Conservation (phyloP, 1,284 basidiomycete species). For the Melampsora allii-populina region DNA sequence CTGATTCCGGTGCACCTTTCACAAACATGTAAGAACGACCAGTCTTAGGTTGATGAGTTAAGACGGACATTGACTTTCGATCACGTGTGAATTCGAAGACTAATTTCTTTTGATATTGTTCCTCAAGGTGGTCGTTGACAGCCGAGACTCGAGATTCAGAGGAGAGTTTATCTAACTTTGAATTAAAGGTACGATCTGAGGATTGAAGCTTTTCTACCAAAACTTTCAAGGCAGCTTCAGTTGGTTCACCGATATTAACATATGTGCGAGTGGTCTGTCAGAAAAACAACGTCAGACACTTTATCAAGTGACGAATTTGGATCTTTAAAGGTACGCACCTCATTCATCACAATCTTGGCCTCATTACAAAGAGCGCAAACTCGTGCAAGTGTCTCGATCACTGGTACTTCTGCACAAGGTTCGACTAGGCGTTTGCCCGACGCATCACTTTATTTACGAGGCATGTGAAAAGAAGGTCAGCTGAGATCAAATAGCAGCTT, state of each 20-base stretch:
- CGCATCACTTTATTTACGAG: constrained; percentile 3
- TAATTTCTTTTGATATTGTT: constrained; percentile 69
- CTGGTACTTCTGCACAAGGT: constrained; percentile 39
- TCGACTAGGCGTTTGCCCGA: constrained; percentile 17
- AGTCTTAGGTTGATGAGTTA: constrained; percentile 62
- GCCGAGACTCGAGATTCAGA: constrained; percentile 68
- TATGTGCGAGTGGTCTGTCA: constrained; percentile 72
- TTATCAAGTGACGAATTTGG: background rate
- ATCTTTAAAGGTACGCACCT: constrained; percentile 57
- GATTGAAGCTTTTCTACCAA: constrained; percentile 76
- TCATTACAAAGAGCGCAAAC: constrained; percentile 91
- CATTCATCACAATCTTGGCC: constrained; percentile 78
- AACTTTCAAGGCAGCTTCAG: constrained; percentile 89
- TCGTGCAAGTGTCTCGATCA: constrained; percentile 63
- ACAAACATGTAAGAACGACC: constrained; percentile 66
- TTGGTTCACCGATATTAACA: constrained; percentile 88
- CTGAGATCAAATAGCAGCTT: background rate
- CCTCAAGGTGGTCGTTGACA: constrained; percentile 72
- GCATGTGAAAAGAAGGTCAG: background rate
- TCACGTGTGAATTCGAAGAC: constrained; percentile 98
- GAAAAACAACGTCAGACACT: constrained; percentile 43
- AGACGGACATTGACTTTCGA: constrained; percentile 98
- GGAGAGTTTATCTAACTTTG: constrained; percentile 61
- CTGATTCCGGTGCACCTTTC: constrained; percentile 94
- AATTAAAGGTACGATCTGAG: constrained; percentile 56